Percentiles rank a stretch among this genome's conserved stretches.
These are phyloP conservation scores for Coemansia sp. DNA, from an alignment of 371 early-diverging fungal species.

Conservation along the genomic window DNA sequence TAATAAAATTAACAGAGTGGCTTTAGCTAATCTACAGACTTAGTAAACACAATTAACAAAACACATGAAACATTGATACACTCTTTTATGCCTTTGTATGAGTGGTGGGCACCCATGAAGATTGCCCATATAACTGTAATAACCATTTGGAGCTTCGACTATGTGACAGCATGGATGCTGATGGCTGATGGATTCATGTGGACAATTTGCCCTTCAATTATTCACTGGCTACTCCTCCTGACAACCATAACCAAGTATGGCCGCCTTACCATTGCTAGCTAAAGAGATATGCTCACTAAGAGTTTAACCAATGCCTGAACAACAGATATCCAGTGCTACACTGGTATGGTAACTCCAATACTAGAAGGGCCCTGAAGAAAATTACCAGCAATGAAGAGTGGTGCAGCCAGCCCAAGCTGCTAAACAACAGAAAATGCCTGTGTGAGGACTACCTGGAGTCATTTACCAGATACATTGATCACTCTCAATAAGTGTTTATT, in stretches of 20 bases:
- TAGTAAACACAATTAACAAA: too few relatives aligned
- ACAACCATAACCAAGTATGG: slow-evolving; percentile 51
- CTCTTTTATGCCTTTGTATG: too few relatives aligned
- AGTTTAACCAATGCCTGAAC: slow-evolving; percentile 51
- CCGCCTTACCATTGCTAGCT: slow-evolving; percentile 54
- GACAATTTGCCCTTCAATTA: slow-evolving; percentile 19
- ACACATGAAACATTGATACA: too few relatives aligned
- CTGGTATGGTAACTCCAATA: slow-evolving; percentile 58
- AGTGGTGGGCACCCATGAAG: background rate
- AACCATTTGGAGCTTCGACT: slow-evolving; percentile 52
- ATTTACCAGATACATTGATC: slow-evolving; percentile 9
- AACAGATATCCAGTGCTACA: slow-evolving; percentile 48
- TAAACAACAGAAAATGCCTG: background rate
- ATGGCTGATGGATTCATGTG: slow-evolving; percentile 55
- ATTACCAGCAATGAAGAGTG: slow-evolving; percentile 54
- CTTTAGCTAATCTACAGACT: too few relatives aligned
- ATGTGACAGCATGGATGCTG: slow-evolving; percentile 47
- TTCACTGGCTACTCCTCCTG: slow-evolving; percentile 8
- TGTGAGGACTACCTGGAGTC: slow-evolving; percentile 8
- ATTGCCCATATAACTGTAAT: slow-evolving; percentile 1
- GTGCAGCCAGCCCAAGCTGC: slow-evolving; percentile 46
- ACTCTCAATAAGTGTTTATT: slow-evolving; percentile 9
- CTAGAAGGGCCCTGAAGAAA: slow-evolving; percentile 54
- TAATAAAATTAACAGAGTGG: too few relatives aligned
- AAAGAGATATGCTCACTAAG: slow-evolving; percentile 47